Base-by-base conservation (phyloP, 2,329 filamentous ascomycete genomes). In the Pseudonectria foliicola region DNA sequence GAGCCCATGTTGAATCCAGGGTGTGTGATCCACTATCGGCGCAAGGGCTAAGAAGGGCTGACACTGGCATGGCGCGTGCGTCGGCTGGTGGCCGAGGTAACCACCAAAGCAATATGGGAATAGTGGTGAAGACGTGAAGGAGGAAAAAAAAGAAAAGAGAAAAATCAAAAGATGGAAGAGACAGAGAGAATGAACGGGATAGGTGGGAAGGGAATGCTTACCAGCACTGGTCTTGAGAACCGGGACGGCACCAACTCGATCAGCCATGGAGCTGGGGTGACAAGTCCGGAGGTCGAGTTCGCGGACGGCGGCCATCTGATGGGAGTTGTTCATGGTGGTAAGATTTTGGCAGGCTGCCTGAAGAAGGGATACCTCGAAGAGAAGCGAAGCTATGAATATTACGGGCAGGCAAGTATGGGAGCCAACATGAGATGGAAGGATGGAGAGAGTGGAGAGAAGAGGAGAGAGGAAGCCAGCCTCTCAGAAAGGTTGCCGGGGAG, bases 211-310 rank as follows among this genome's bases (percentile, higher is more conserved):
- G 40, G 39, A 39, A 37, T 31, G 40, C 74, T 70, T 57, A 79
- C 75, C 74, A 53, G 75, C 69, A 53, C 74, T 77, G 42, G 73
- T 75, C 52, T 70, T 75, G 35, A 79, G 59, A 23, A 67, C 75
- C 3, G 75, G 74, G 27, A 79, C 67, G 27, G 68, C 62, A 53
- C 70, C 75, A 57, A 77, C 66, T 47, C 65, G 66, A 54, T 75
- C 69, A 36, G 67, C 66, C 44, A 76, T 64, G 32, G 68, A 67
- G 44, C 62, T 66, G 29, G 64, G 59, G 37, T 66, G 60, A 41
- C 62, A 68, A 35, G 62, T 58, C 43, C 66, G 67, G 48, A 75
- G 54, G 48, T 74, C 64, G 44, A 73, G 64, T 62, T 73, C 68
- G 46, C 64, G 60, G 49, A 71, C 59, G 39, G 54, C 54, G 27